Conservation (phyloP, 805 yeast species). For the Monosporozyma aerobia region DNA sequence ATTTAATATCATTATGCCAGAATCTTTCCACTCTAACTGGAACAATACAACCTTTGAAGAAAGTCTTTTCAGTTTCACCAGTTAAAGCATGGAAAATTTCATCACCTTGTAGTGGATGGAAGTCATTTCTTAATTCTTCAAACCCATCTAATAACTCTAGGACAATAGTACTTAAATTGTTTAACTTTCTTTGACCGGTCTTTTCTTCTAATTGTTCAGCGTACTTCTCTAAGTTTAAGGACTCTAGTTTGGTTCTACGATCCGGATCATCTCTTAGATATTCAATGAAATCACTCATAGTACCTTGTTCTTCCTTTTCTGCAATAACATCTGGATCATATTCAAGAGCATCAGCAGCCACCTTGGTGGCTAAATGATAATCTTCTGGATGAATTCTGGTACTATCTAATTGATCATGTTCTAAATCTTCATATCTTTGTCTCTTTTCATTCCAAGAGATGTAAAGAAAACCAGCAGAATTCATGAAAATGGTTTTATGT, state of each 20-base stretch:
- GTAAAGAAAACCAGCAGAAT: conserved; percentile 82
- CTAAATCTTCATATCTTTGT: conserved; percentile 38
- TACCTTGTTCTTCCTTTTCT: conserved; percentile 38
- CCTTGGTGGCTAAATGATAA: conserved; percentile 88
- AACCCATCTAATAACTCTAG: conserved; percentile 76
- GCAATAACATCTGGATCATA: conserved; percentile 88
- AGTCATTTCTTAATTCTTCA: conserved; percentile 72
- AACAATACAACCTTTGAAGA: conserved; percentile 59
- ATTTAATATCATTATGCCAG: conserved; percentile 33
- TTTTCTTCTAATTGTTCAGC: conserved; percentile 75
- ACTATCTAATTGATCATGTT: conserved; percentile 77
- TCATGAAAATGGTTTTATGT: conserved; percentile 74
- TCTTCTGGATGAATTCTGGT: conserved; percentile 98
- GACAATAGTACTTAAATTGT: conserved; percentile 29
- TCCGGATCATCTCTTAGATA: conserved; percentile 51
- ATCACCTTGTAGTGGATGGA: conserved; percentile 51
- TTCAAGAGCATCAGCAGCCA: conserved; percentile 97
- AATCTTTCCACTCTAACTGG: conserved; percentile 62
- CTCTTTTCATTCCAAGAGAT: conserved; percentile 54
- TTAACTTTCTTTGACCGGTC: conserved; percentile 29
- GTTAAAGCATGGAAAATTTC: conserved; percentile 86
- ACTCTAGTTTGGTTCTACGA: conserved; percentile 80
- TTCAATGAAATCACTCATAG: conserved; percentile 32
- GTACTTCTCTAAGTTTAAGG: conserved; percentile 80
- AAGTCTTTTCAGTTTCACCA: conserved; percentile 68